Percentiles rank a stretch among this genome's conserved stretches.
phyloP scores from a whole-genome alignment of 2,329 filamentous ascomycete genomes.

The Elsinoe batatas region DNA sequence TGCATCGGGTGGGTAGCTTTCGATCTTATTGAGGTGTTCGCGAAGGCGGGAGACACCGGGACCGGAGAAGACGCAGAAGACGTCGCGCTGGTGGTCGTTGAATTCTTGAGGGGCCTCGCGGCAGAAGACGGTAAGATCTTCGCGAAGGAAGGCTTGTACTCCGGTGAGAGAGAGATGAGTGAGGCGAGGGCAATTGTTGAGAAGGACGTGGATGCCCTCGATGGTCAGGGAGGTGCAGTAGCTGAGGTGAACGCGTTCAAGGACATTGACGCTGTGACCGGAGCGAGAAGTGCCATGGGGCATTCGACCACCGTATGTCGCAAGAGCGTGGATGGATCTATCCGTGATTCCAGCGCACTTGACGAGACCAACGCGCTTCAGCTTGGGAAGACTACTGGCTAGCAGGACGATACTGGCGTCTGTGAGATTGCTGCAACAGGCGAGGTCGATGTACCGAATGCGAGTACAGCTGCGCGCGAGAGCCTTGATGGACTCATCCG shows the following conservation, averaged over 20 bases:
- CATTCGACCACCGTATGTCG: constrained; percentile 39
- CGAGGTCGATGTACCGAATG: constrained; percentile 93
- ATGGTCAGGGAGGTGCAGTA: constrained; percentile 84
- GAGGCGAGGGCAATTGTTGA: constrained; percentile 84
- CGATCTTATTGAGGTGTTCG: constrained; percentile 56
- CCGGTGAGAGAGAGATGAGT: constrained; percentile 93
- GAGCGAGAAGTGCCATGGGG: constrained; percentile 12
- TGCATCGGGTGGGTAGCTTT: constrained; percentile 12
- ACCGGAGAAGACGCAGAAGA: constrained; percentile 96
- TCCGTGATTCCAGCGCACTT: constrained; percentile 91
- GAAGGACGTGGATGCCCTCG: constrained; percentile 76
- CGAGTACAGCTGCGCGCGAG: constrained; percentile 81
- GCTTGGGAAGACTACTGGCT: constrained; percentile 71
- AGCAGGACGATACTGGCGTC: constrained; percentile 77
- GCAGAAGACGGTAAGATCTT: constrained; percentile 77
- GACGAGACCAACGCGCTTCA: constrained; percentile 88
- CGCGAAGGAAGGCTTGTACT: constrained; percentile 77
- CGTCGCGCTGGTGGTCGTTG: constrained; percentile 84
- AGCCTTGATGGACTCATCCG: constrained; percentile 75
- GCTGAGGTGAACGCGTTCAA: constrained; percentile 91
- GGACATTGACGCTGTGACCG: constrained; percentile 48
- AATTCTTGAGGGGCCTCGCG: constrained; percentile 86
- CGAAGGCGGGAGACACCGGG: constrained; percentile 69
- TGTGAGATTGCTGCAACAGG: constrained; percentile 85
- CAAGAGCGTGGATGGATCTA: constrained; percentile 73